Conservation (phyloP, 2,329 filamentous ascomycete genomes). For the Leptographium radiaticola region DNA sequence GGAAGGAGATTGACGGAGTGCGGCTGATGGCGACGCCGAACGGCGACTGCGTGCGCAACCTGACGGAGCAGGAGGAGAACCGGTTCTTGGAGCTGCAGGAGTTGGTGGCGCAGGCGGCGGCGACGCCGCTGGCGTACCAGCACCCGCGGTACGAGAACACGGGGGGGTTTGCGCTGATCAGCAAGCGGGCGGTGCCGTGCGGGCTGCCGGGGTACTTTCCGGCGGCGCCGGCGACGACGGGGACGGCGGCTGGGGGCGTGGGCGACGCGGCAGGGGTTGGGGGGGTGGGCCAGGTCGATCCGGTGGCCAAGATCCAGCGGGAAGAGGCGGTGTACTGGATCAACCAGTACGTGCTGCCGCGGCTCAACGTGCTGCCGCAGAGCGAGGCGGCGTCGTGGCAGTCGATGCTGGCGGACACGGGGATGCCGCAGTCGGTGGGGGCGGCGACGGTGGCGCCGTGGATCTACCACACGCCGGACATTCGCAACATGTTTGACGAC, state of each 20-base stretch:
- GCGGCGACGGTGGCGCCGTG: conserved; percentile 41
- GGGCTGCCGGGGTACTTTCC: conserved; percentile 51
- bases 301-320: conserved; percentile 50
- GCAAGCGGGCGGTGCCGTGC: conserved; percentile 51
- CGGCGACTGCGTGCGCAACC: conserved; percentile 61
- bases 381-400: conserved; percentile 24
- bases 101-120: conserved; percentile 34
- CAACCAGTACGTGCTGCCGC: conserved; percentile 54
- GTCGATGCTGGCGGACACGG: conserved; percentile 15
- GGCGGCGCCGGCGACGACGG: conserved; percentile 16
- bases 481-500: conserved; percentile 1
- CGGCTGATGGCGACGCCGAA: conserved; percentile 63
- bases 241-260: conserved; percentile 4
- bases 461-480: conserved; percentile 26
- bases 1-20: conserved; percentile 49
- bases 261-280: conserved; percentile 21
- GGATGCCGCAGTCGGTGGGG: conserved; percentile 22
- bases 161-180: conserved; percentile 48
- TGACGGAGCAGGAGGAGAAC: conserved; percentile 56
- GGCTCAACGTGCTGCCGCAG: conserved; percentile 38
- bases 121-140: conserved; percentile 41
- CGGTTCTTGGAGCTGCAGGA: conserved; percentile 58
- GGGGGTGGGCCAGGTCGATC: conserved; percentile 30
- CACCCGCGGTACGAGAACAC: conserved; percentile 40
- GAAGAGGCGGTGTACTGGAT: conserved; percentile 56